These are phyloP conservation scores for Xylaria nigripes DNA, from an alignment of 495 filamentous ascomycete genomes.

Conservation along the genomic window DNA sequence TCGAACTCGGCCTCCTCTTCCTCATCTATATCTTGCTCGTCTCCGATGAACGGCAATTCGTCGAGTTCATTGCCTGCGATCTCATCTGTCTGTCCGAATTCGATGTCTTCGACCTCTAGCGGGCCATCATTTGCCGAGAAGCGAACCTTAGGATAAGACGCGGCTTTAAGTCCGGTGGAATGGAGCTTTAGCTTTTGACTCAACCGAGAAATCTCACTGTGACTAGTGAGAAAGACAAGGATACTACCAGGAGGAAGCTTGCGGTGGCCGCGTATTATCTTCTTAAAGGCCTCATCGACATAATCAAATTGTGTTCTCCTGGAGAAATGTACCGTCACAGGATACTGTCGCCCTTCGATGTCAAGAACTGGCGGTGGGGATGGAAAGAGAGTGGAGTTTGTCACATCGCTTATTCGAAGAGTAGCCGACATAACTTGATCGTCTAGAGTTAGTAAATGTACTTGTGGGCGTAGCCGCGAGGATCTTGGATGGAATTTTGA, in stretches of 20 bases:
- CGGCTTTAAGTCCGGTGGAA: slow-evolving; percentile 49
- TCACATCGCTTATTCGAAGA: slow-evolving; percentile 81
- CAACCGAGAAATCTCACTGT: slow-evolving; percentile 77
- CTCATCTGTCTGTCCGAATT: slow-evolving; percentile 55
- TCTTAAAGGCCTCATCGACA: slow-evolving; percentile 77
- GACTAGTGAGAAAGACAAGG: slow-evolving; percentile 91
- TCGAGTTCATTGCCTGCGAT: slow-evolving; percentile 35
- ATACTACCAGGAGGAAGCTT: slow-evolving; percentile 89
- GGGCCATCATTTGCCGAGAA: slow-evolving; percentile 71
- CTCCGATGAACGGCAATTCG: slow-evolving; percentile 31
- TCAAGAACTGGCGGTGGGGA: slow-evolving; percentile 77
- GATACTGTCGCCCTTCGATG: slow-evolving; percentile 88
- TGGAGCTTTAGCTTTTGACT: slow-evolving; percentile 66
- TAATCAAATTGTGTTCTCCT: slow-evolving; percentile 79
- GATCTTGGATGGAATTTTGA: not conserved
- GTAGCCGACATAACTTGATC: slow-evolving; percentile 83
- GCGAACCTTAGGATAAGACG: slow-evolving; percentile 54
- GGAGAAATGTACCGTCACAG: slow-evolving; percentile 84
- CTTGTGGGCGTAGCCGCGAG: not conserved
- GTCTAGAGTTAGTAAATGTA: not conserved
- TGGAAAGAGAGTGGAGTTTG: slow-evolving; percentile 72
- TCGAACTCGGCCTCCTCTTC: slow-evolving; percentile 56
- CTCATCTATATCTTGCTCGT: slow-evolving; percentile 45
- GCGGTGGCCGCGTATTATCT: slow-evolving; percentile 79
- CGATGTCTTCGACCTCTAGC: slow-evolving; percentile 79